phyloP scores from a whole-genome alignment of 306 rosid species.

The Sicyos baderoa region DNA sequence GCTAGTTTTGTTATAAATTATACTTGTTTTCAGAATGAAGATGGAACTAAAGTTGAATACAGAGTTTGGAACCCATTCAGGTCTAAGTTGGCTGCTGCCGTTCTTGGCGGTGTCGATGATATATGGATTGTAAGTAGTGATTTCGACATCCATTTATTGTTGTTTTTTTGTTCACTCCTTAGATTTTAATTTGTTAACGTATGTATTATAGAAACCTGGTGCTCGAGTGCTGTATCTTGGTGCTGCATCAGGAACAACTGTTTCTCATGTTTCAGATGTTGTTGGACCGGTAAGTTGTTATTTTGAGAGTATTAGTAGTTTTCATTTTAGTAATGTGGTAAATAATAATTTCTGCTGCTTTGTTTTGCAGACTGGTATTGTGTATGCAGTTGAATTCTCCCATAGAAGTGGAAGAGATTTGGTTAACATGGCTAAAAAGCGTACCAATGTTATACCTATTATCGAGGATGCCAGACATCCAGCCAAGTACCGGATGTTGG shows the following conservation, averaged over 20 bases:
- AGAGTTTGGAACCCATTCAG: slow-evolving; percentile 93
- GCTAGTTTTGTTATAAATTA: not conserved
- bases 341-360: not conserved
- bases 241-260: slow-evolving; percentile 96
- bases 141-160: not conserved
- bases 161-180: too few relatives aligned
- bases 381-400: slow-evolving; percentile 91
- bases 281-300: slow-evolving; percentile 79
- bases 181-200: not conserved
- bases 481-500: slow-evolving; percentile 76
- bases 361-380: slow-evolving; percentile 56
- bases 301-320: too few relatives aligned
- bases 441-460: slow-evolving; percentile 80
- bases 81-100: slow-evolving; percentile 85
- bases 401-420: slow-evolving; percentile 93
- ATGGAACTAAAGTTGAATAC: slow-evolving; percentile 68
- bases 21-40: slow-evolving; percentile 46
- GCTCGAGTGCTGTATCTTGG: slow-evolving; percentile 75
- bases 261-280: slow-evolving; percentile 88
- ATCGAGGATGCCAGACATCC: slow-evolving; percentile 99
- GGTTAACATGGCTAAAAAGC: slow-evolving; percentile 92
- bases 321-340: not conserved
- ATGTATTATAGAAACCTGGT: slow-evolving; percentile 56
- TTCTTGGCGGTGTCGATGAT: slow-evolving; percentile 79
- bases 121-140: slow-evolving; percentile 9